Evolutionary conservation across 441 rosid genomes (phyloP).

Genomic region (Raphanus hybrid): DNA sequence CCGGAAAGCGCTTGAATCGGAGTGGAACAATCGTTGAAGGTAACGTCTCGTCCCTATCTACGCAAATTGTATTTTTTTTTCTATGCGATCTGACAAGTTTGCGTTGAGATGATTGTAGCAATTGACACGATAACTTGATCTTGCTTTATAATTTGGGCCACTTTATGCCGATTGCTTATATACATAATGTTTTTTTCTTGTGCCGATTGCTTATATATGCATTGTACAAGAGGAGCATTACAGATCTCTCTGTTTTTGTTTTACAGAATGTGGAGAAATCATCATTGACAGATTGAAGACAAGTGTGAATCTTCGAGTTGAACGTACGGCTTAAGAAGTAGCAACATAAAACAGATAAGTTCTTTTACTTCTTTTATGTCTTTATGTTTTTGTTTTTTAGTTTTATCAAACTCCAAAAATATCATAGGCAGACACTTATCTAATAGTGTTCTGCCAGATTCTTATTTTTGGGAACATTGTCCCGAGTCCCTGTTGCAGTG

Average conservation of each 20-base stretch:
- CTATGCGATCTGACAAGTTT: too few relatives aligned
- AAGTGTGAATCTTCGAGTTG: background rate
- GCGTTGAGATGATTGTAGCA: too few relatives aligned
- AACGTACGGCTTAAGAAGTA: background rate
- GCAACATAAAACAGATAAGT: background rate
- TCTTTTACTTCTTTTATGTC: background rate
- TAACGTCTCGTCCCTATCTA: background rate
- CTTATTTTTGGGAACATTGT: background rate
- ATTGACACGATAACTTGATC: background rate
- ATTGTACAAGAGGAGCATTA: too few relatives aligned
- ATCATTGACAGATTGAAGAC: background rate
- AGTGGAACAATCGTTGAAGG: background rate
- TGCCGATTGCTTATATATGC: background rate
- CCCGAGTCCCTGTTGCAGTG: background rate
- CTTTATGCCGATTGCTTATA: background rate
- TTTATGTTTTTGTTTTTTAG: background rate
- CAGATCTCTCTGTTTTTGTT: too few relatives aligned
- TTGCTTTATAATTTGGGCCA: background rate
- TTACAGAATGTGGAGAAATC: background rate
- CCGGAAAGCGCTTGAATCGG: background rate
- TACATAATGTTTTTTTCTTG: background rate
- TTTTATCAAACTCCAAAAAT: background rate
- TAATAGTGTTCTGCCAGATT: background rate
- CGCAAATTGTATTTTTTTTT: background rate
- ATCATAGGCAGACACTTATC: background rate